Percentiles rank a stretch among this genome's conserved stretches.
phyloP scores from a whole-genome alignment of 495 filamentous ascomycete genomes.

The Penicillium ochrochloron region DNA sequence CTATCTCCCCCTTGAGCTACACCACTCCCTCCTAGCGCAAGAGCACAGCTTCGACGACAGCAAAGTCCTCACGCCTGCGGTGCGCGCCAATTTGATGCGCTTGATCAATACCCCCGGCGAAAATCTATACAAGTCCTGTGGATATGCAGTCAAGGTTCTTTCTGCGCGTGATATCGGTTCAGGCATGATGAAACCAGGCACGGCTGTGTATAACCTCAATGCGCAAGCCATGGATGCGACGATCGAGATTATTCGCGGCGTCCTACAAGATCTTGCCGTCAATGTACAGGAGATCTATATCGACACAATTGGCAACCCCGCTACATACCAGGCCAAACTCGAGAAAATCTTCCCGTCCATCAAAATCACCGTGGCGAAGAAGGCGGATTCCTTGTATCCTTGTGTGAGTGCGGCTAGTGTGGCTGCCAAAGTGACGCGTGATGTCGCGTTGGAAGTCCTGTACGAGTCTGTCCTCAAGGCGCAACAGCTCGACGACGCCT shows the following conservation, averaged over 20 bases:
- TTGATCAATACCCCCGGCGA: slow-evolving; percentile 66
- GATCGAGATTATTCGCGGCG: slow-evolving; percentile 76
- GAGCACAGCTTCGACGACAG: slow-evolving; percentile 90
- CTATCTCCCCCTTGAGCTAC: slow-evolving; percentile 73
- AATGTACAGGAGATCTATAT: slow-evolving; percentile 90
- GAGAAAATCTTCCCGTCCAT: slow-evolving; percentile 81
- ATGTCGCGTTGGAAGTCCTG: slow-evolving; percentile 80
- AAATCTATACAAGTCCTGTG: slow-evolving; percentile 71
- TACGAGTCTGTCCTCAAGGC: slow-evolving; percentile 54
- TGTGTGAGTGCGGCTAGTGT: slow-evolving; percentile 93
- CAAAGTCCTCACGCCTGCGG: slow-evolving; percentile 77
- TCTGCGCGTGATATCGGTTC: slow-evolving; percentile 84
- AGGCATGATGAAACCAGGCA: slow-evolving; percentile 72
- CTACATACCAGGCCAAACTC: slow-evolving; percentile 79
- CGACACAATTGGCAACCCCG: slow-evolving; percentile 88
- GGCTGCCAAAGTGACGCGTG: slow-evolving; percentile 93
- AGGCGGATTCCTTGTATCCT: slow-evolving; percentile 92
- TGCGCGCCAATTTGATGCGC: slow-evolving; percentile 77
- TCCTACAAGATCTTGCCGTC: slow-evolving; percentile 70
- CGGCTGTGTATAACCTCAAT: slow-evolving; percentile 84
- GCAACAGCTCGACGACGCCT: slow-evolving; percentile 15
- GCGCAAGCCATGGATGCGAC: slow-evolving; percentile 98
- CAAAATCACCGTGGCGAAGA: slow-evolving; percentile 88
- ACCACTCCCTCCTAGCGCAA: slow-evolving; percentile 71
- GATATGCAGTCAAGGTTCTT: slow-evolving; percentile 80